These are phyloP conservation scores for Massariosphaeria phaeospora DNA, from an alignment of 495 filamentous ascomycete species.

Conservation along the genomic window DNA sequence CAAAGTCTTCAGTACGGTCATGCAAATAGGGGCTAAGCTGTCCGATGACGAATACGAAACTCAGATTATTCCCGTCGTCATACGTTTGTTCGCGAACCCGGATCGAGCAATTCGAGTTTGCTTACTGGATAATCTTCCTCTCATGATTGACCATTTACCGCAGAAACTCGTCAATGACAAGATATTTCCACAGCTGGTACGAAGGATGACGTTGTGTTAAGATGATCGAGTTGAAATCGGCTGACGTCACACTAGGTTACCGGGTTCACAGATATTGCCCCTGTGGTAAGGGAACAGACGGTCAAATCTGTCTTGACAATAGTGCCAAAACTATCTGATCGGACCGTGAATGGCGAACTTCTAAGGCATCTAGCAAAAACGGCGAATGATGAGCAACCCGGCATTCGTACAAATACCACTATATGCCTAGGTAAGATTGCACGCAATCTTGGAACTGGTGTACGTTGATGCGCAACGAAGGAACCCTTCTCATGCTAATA, in stretches of 20 bases:
- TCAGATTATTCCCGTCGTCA: constrained; percentile 76
- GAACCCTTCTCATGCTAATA: no score
- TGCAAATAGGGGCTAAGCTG: constrained; percentile 84
- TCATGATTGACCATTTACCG: constrained; percentile 86
- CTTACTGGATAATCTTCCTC: constrained; percentile 78
- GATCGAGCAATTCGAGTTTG: constrained; percentile 91
- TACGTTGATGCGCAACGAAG: constrained; percentile 39
- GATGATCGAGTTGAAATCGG: no score
- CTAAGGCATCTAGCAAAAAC: constrained; percentile 90
- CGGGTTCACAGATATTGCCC: constrained; percentile 86
- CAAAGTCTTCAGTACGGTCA: constrained; percentile 79
- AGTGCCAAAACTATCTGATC: constrained; percentile 82
- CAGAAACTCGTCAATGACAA: constrained; percentile 92
- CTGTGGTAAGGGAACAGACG: constrained; percentile 89
- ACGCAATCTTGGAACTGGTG: constrained; percentile 71
- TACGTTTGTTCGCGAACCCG: constrained; percentile 83
- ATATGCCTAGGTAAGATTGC: constrained; percentile 96
- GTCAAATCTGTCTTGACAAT: constrained; percentile 85
- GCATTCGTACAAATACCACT: constrained; percentile 95
- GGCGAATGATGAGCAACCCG: constrained; percentile 94
- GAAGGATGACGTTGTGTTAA: no score
- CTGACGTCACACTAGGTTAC: constrained; percentile 51
- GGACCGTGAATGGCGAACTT: constrained; percentile 88
- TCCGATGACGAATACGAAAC: constrained; percentile 84
- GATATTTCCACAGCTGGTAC: constrained; percentile 89